Evolutionary conservation across 106 monocot genomes (phyloP).

Genomic region (Agapanthus africanus): DNA sequence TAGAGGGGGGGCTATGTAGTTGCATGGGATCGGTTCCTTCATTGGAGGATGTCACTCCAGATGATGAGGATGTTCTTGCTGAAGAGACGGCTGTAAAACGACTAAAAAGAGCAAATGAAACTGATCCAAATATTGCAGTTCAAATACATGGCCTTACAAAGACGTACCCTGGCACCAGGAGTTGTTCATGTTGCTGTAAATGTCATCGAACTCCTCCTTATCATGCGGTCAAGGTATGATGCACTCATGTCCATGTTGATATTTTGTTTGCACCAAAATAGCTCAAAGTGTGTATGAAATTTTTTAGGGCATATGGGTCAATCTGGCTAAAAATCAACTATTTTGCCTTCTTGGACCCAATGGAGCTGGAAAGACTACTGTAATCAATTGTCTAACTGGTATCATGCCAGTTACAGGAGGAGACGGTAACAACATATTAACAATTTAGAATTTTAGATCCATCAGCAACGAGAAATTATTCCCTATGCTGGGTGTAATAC

Average conservation of each 20-base stretch:
- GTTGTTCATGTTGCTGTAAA: conserved; percentile 60
- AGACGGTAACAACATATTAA: conserved; percentile 48
- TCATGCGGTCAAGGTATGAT: conserved; percentile 81
- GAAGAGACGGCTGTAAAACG: conserved; percentile 63
- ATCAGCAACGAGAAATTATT: too few relatives aligned
- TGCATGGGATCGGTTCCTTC: conserved; percentile 56
- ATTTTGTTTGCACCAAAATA: neutral
- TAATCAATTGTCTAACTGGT: conserved; percentile 87
- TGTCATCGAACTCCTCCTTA: conserved; percentile 51
- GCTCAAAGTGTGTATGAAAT: neutral
- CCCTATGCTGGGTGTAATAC: too few relatives aligned
- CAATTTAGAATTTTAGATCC: neutral
- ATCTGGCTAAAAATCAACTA: conserved; percentile 73
- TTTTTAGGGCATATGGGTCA: conserved; percentile 80
- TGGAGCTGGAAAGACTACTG: conserved; percentile 95
- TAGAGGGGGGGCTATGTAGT: conserved; percentile 75
- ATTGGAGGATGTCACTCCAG: conserved; percentile 52
- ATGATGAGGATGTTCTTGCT: conserved; percentile 86
- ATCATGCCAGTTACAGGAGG: conserved; percentile 82
- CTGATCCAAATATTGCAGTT: conserved; percentile 51
- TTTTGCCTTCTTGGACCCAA: conserved; percentile 97
- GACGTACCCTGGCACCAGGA: conserved; percentile 67
- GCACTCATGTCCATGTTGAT: neutral
- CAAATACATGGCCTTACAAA: conserved; percentile 73
- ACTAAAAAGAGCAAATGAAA: conserved; percentile 22